phyloP scores from a whole-genome alignment of 2,329 filamentous ascomycete species.

The Hymenoscyphus linearis region DNA sequence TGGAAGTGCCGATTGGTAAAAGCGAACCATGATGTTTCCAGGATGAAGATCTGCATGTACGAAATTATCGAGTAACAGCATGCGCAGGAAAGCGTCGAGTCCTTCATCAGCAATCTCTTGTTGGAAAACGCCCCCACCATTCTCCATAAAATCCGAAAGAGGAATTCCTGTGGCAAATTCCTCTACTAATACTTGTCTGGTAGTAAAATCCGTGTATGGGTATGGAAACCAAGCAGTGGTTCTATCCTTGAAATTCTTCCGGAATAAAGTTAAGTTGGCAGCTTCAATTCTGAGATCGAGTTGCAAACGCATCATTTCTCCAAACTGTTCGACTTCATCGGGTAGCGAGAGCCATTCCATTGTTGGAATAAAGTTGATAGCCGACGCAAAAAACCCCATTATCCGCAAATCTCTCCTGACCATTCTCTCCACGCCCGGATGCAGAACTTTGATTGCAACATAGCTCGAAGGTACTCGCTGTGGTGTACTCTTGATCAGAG shows the following conservation, averaged over 20 bases:
- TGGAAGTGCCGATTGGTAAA: slow-evolving; percentile 77
- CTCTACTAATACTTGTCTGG: slow-evolving; percentile 85
- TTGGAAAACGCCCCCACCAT: slow-evolving; percentile 88
- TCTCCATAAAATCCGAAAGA: slow-evolving; percentile 81
- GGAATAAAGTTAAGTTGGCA: slow-evolving; percentile 81
- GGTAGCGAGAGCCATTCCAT: slow-evolving; percentile 97
- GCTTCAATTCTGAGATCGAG: slow-evolving; percentile 92
- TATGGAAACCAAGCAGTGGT: slow-evolving; percentile 96
- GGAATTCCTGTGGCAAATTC: slow-evolving; percentile 96
- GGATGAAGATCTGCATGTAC: slow-evolving; percentile 94
- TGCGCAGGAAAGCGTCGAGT: slow-evolving; percentile 89
- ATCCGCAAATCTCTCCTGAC: slow-evolving; percentile 89
- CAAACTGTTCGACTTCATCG: slow-evolving; percentile 89
- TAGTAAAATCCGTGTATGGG: slow-evolving; percentile 88
- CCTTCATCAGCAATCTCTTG: slow-evolving; percentile 93
- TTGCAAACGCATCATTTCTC: slow-evolving; percentile 98
- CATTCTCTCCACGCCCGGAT: slow-evolving; percentile 82
- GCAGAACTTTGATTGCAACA: slow-evolving; percentile 92
- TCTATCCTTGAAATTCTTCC: slow-evolving; percentile 82
- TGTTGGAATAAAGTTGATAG: slow-evolving; percentile 82
- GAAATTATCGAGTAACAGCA: slow-evolving; percentile 97
- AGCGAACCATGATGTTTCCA: slow-evolving; percentile 98
- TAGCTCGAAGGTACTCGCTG: slow-evolving; percentile 83
- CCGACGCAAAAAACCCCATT: slow-evolving; percentile 83
- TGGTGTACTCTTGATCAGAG: slow-evolving; percentile 79